Evolutionary conservation across 148 eudicot species (phyloP).

Genomic region (Amaranthus palmeri): DNA sequence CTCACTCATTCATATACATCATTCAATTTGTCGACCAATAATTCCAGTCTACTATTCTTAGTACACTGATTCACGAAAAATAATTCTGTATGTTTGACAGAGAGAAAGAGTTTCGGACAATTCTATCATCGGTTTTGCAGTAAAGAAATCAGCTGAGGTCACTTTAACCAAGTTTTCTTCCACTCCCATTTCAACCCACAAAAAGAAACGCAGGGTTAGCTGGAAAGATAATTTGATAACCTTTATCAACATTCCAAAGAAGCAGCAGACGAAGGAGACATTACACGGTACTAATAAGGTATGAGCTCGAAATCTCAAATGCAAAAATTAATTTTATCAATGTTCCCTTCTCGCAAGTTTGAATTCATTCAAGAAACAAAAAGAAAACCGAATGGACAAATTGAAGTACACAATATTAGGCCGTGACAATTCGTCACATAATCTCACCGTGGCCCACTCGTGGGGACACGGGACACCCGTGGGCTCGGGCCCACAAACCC

Average conservation of each 20-base stretch:
- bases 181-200: constrained; percentile 9
- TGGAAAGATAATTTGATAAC: constrained; percentile 26
- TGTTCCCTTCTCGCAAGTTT: no score
- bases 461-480: no score
- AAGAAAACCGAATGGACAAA: no score
- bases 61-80: not conserved
- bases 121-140: constrained; percentile 10
- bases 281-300: constrained; percentile 14
- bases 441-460: no score
- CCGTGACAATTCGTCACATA: no score
- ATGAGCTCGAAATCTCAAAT: not conserved
- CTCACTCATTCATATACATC: not conserved
- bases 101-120: constrained; percentile 5
- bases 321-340: no score
- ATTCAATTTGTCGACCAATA: not conserved
- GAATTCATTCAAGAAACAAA: no score
- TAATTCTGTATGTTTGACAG: constrained; percentile 11
- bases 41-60: not conserved
- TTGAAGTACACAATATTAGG: no score
- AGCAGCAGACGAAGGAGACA: constrained; percentile 13
- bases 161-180: constrained; percentile 14
- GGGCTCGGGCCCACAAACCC: no score
- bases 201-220: constrained; percentile 18
- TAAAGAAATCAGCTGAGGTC: constrained; percentile 6
- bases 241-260: constrained; percentile 15